Evolutionary conservation across 108 stramenopile species (phyloP), one percentile per base, ranked within the genome.

Genomic region (Cyclotella baltica): DNA sequence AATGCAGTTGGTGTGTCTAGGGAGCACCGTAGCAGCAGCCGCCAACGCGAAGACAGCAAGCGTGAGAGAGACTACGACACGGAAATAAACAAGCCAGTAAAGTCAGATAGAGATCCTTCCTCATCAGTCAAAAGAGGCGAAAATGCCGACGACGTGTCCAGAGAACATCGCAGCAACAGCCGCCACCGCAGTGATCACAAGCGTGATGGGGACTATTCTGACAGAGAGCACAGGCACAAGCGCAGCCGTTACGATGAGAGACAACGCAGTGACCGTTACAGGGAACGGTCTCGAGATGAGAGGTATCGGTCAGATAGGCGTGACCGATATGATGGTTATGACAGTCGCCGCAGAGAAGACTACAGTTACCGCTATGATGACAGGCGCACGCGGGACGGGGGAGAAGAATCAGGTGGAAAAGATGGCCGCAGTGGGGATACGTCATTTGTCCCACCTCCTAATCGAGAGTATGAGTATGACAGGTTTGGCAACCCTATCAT

Each of bases 401-500:
- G 11, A 2, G 22, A 27, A 1, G 25, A 25, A 55, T 55, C 55
- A 23, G 55, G 2, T 16, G n/a, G 47, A n/a, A n/a, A 55, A 23
- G 55, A 1, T 25, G 13, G 22, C 20, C n/a, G 25, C 2, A 23
- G 55, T 23, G 22, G 25, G 10, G 23, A 55, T 3, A 25, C 11
- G n/a, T 22, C 20, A 25, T 71, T 58, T 57, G 57, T 28, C 29
- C 70, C 70, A 23, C 70, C 70, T 23, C 56, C 70, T 4, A 50
- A 57, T 27, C 25, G 56, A 15, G 18, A 70, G 9, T 40, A 40
- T 37, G 18, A 70, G 9, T 40, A 40, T 37, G 70, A 71, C 43
- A 47, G 57, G 30, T 71, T 57, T 57, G 70, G 70, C 22, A 71
- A 71, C 34, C 70, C 70, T 19, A 37, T 71, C 0, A 16, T 18